Evolutionary conservation across 2,329 filamentous ascomycete genomes (phyloP), one percentile per base, ranked within the genome.

Genomic region (Cladosporium sp.): DNA sequence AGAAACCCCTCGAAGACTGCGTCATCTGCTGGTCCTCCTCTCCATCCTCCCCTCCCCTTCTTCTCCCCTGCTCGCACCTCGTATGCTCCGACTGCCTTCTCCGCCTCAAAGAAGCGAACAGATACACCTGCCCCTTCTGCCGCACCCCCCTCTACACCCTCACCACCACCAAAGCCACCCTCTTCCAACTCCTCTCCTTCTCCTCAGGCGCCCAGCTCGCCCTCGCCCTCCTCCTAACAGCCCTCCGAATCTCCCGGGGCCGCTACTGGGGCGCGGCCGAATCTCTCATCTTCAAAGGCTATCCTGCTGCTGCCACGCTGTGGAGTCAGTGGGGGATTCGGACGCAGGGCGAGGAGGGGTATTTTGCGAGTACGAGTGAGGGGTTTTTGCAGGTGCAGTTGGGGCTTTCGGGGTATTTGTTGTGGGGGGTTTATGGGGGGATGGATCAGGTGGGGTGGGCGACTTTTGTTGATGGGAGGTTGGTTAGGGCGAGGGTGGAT

Each of bases 21-120:
- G 43, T 61, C 18, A 23, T 61, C 46, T 61, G 58, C 58, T 61
- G 58, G 58, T 36, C 58, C 43, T 13, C 58, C 58, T n/a, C 46
- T 53, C 2, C 30, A 2, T 2, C n/a, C n/a, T n/a, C n/a, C n/a
- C 58, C 43, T 13, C 58, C 58, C 14, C 46, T 53, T 1, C 30
- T 1, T 2, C 58, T 61, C 13, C 58, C 58, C 46, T 61, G 58
- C 46, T 21, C 46, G n/a, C 58, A 61, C 30, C 14, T 34, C 18
- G 58, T 61, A 8, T 61, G 58, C 30, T 4, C 21, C 16, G 43
- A 21, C n/a, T 61, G 58, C 46, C 46, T 61, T 0, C 0, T 2
- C 46, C 58, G 58, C 28, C 58, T 61, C n/a, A 32, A 39, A 34
- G 46, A 32, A 5, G 28, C 58, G 5, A 25, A 11, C 28, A 23